A percentile compares a stretch with the other conserved stretches of the same genome.
These are phyloP conservation scores for Grosmannia penicillata DNA, from an alignment of 2,329 filamentous ascomycete species.

Conservation along the genomic window DNA sequence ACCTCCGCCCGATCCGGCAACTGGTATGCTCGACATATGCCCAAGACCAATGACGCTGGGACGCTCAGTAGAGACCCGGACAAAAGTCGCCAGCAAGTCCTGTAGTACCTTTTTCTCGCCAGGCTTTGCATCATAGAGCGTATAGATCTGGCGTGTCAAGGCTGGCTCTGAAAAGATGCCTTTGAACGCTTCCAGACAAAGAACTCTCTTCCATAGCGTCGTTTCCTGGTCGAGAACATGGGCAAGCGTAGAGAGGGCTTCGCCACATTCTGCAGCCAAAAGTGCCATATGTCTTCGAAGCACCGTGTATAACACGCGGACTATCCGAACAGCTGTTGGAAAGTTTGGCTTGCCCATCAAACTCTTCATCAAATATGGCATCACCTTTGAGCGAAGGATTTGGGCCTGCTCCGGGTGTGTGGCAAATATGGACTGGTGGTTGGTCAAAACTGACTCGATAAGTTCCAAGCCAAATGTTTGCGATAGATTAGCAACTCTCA, in stretches of 20 bases:
- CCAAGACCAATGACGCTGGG: constrained; percentile 78
- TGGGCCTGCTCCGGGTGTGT: constrained; percentile 68
- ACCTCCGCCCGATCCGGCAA: constrained; percentile 38
- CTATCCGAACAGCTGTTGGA: constrained; percentile 64
- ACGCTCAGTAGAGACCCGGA: constrained; percentile 85
- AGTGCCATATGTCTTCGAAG: constrained; percentile 64
- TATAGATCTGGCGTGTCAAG: constrained; percentile 66
- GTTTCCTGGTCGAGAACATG: constrained; percentile 81
- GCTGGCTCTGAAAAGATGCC: constrained; percentile 71
- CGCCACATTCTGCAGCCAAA: constrained; percentile 65
- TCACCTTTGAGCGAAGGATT: constrained; percentile 59
- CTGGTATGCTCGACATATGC: constrained; percentile 73
- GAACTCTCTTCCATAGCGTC: constrained; percentile 67
- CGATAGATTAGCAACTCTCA: constrained; percentile 63
- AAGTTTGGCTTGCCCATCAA: constrained; percentile 69
- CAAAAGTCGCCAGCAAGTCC: constrained; percentile 73
- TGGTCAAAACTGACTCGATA: constrained; percentile 78
- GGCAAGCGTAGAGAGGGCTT: constrained; percentile 66
- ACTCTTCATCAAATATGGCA: constrained; percentile 68
- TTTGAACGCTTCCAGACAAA: constrained; percentile 85
- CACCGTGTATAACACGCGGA: constrained; percentile 70
- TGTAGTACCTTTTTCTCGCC: constrained; percentile 64
- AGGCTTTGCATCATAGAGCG: constrained; percentile 59
- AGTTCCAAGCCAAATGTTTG: constrained; percentile 80
- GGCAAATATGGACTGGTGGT: constrained; percentile 68